Base-by-base conservation (phyloP, 768 basidiomycete genomes). In the Mycena filopes region DNA sequence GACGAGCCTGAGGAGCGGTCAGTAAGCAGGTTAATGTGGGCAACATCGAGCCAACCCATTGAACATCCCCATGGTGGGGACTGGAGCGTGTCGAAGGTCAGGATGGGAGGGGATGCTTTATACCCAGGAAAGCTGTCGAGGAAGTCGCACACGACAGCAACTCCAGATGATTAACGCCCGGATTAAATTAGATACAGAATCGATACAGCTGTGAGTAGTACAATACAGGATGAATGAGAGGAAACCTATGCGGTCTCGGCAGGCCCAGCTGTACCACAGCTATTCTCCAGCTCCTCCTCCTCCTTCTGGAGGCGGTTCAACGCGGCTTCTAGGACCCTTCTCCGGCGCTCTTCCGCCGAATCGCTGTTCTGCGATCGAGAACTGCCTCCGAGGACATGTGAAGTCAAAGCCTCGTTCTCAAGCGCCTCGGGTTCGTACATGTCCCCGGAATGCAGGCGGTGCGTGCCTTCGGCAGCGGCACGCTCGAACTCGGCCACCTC, bases 401-500 rank as follows among this genome's bases (percentile, higher is more conserved):
- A 73, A 13, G 80, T 66, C 28, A 69, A 77, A 0, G 84, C 85
- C 60, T 88, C 87, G 1, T 82, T 84, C 70, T 90, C 89, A n/a
- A 85, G 77, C 38, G 84, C 83, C 1, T 84, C 79, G 1, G 87
- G 86, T 43, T 87, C 78, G 66, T 91, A 90, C 2, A 78, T 74
- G 48, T 83, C 78, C 8, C 69, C 70, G 4, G 77, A 80, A 1
- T 74, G 72, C 2, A 93, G 80, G 55, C 80, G 77, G 70, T 90
- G 88, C 0, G 89, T 86, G 6, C 89, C 88, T 11, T 80, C 77
- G 18, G 76, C 74, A 6, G 76, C 77, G 2, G 84, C 81, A 6
- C 82, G 81, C 72, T 93, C 93, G 56, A 86, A 92, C 68, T 88
- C 89, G 1, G 81, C 81, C 1, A 93, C 89, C 71, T 94, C 91